Percentiles rank a stretch among this genome's conserved stretches.
Conservation (phyloP, 345 rosid species). For the Firmiana major region DNA sequence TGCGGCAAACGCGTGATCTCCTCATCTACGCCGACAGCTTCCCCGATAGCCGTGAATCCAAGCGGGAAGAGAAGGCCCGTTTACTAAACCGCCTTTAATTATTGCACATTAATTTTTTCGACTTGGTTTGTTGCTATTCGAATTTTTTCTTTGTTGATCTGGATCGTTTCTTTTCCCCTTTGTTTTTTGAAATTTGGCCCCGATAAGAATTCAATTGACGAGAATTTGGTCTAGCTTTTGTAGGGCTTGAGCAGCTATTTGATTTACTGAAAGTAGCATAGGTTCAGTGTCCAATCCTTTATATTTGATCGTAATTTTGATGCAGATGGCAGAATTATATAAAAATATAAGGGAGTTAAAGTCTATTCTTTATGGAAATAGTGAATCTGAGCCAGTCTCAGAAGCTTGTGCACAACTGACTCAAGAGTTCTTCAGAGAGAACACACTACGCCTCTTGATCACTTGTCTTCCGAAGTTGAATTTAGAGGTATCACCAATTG, state of each 20-base stretch:
- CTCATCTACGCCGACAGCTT: constrained; percentile 48
- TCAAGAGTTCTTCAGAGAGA: constrained; percentile 88
- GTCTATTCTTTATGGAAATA: constrained; percentile 84
- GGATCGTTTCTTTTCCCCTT: neutral
- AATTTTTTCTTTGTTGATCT: neutral
- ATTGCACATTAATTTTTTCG: neutral
- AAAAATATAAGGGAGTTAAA: constrained; percentile 82
- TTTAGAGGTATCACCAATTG: constrained; percentile 58
- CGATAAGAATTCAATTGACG: neutral
- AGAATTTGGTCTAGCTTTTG: neutral
- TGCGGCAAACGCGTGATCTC: constrained; percentile 87
- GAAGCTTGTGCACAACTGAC: constrained; percentile 92
- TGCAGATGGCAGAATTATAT: constrained; percentile 79
- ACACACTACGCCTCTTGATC: constrained; percentile 71
- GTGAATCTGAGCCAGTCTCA: constrained; percentile 91
- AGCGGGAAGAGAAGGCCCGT: constrained; percentile 65
- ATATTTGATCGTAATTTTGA: neutral
- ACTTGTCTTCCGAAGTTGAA: constrained; percentile 76
- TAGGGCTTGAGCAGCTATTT: neutral
- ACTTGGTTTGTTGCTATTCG: neutral
- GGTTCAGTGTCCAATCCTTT: neutral
- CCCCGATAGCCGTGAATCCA: constrained; percentile 44
- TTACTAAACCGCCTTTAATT: neutral
- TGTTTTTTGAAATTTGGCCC: neutral
- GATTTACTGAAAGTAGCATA: neutral